Evolutionary conservation across 306 rosid species (phyloP).

Genomic region (Myrica gale): DNA sequence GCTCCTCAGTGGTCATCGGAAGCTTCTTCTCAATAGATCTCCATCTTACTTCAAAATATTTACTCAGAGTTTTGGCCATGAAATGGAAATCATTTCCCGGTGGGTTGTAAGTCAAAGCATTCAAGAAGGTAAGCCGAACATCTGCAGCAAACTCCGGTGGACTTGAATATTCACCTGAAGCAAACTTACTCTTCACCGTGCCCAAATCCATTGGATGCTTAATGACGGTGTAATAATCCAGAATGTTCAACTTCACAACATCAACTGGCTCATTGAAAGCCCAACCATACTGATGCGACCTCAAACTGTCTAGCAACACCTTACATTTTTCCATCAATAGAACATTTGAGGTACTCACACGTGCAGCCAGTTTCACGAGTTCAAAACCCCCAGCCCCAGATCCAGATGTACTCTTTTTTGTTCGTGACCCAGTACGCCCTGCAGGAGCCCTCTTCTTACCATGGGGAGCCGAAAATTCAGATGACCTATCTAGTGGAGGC

Average conservation of each 20-base stretch:
- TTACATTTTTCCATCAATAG: conserved; percentile 63
- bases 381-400: conserved; percentile 28
- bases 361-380: conserved; percentile 39
- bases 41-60: conserved; percentile 76
- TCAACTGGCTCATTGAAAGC: conserved; percentile 76
- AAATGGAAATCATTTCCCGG: conserved; percentile 68
- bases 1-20: conserved; percentile 35
- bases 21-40: conserved; percentile 71
- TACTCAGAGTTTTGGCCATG: conserved; percentile 59
- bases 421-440: conserved; percentile 59
- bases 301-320: conserved; percentile 49
- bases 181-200: conserved; percentile 63
- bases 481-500: conserved; percentile 44
- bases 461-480: conserved; percentile 38
- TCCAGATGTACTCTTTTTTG: conserved; percentile 43
- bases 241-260: conserved; percentile 76
- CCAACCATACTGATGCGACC: conserved; percentile 63
- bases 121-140: conserved; percentile 77
- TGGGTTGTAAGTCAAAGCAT: conserved; percentile 89
- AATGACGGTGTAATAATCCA: conserved; percentile 78
- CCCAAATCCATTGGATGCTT: conserved; percentile 98
- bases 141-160: conserved; percentile 75
- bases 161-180: conserved; percentile 53
- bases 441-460: conserved; percentile 58
- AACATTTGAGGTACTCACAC: conserved; percentile 41